Conservation (phyloP, 2,329 filamentous ascomycete genomes). For the Microcyclospora tardicrescens region DNA sequence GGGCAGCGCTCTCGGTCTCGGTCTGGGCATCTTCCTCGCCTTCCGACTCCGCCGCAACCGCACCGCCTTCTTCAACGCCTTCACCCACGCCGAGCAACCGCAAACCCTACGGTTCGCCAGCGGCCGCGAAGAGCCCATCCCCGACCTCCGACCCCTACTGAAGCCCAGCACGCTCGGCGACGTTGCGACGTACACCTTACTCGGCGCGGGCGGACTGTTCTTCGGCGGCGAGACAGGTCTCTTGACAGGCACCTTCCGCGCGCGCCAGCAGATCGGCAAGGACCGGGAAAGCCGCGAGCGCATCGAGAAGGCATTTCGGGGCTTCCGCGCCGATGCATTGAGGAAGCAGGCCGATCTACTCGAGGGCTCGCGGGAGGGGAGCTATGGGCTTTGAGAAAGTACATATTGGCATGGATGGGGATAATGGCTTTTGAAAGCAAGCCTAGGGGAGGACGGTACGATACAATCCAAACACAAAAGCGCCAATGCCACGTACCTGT, state of each 20-base stretch:
- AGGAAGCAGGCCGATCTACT: constrained; percentile 45
- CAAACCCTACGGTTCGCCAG: constrained; percentile 49
- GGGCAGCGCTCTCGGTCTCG: constrained; percentile 48
- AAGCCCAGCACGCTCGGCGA: constrained; percentile 48
- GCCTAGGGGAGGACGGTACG: not conserved
- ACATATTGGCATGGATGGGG: not conserved
- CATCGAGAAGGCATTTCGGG: constrained; percentile 50
- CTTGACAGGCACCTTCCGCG: constrained; percentile 43
- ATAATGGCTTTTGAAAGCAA: not conserved
- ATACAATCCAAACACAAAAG: no score
- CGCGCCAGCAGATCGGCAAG: constrained; percentile 38
- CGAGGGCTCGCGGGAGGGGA: constrained; percentile 26
- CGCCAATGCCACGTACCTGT: no score
- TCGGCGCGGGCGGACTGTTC: constrained; percentile 48
- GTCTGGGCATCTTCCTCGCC: constrained; percentile 45
- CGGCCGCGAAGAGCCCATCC: constrained; percentile 47
- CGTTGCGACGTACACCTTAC: constrained; percentile 49
- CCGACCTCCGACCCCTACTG: constrained; percentile 46
- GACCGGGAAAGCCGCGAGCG: constrained; percentile 43
- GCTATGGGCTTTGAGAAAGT: not conserved
- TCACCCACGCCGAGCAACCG: constrained; percentile 49
- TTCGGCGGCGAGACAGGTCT: constrained; percentile 52
- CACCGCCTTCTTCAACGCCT: constrained; percentile 46
- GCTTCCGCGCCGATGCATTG: constrained; percentile 51
- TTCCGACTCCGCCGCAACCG: constrained; percentile 44